These are phyloP conservation scores for Colletotrichum navitas DNA, from an alignment of 2,329 filamentous ascomycete species.

Conservation along the genomic window DNA sequence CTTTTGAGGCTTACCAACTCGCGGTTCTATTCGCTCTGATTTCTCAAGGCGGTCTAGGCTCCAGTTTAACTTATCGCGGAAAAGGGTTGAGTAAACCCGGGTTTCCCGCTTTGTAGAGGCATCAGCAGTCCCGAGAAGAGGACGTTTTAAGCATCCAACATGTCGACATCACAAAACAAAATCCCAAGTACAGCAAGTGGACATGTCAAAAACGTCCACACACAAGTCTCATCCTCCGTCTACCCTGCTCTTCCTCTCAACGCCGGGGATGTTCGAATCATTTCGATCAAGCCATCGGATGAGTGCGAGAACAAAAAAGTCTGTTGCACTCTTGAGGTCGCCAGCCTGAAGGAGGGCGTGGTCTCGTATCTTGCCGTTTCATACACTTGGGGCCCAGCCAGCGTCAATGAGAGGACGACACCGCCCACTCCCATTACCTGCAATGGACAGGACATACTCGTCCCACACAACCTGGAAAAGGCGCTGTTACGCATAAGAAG, in stretches of 20 bases:
- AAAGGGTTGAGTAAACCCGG: not conserved
- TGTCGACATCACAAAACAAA: not conserved
- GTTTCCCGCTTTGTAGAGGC: too few relatives aligned
- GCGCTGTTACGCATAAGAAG: not conserved
- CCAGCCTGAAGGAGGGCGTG: too few relatives aligned
- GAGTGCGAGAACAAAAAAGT: not conserved
- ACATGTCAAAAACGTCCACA: not conserved
- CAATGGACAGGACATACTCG: not conserved
- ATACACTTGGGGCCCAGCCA: not conserved
- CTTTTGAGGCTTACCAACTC: constrained; percentile 9
- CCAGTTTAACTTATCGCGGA: not conserved
- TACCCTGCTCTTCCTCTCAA: constrained; percentile 3
- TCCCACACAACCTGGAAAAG: not conserved
- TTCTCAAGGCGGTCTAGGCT: not conserved
- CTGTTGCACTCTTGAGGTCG: not conserved
- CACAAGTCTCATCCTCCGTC: not conserved
- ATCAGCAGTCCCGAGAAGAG: too few relatives aligned
- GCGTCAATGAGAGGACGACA: not conserved
- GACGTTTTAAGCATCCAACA: too few relatives aligned
- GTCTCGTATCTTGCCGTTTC: too few relatives aligned
- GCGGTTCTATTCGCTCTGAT: not conserved
- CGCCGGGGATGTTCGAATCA: not conserved
- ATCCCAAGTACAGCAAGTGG: too few relatives aligned
- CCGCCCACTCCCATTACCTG: constrained; percentile 5
- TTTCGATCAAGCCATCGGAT: not conserved